Conservation (phyloP, 208 protist genomes). For the Tritrichomonas foetus region DNA sequence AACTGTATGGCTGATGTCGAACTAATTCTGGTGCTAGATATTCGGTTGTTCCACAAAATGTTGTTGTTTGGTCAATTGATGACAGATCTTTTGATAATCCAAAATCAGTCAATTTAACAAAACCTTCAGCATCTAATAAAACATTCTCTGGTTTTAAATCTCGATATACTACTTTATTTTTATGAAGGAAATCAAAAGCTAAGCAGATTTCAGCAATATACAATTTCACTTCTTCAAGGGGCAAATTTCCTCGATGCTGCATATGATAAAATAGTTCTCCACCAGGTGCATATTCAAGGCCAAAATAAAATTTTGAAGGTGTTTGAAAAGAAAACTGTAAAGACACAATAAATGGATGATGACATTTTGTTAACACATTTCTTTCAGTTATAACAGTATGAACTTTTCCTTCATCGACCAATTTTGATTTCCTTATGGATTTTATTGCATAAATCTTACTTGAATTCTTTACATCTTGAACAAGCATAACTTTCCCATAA, state of each 20-base stretch:
- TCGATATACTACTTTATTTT: constrained; percentile 57
- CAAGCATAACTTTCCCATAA: constrained; percentile 62
- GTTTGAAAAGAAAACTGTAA: constrained; percentile 66
- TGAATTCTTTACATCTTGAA: constrained; percentile 56
- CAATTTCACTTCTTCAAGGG: constrained; percentile 53
- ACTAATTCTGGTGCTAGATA: constrained; percentile 50
- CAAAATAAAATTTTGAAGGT: constrained; percentile 61
- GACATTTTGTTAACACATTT: constrained; percentile 55
- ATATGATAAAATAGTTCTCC: constrained; percentile 71
- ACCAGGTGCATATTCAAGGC: constrained; percentile 63
- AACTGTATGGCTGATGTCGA: background rate
- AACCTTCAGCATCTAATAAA: constrained; percentile 56
- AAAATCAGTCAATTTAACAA: constrained; percentile 61
- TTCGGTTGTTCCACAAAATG: constrained; percentile 69
- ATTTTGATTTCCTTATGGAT: constrained; percentile 55
- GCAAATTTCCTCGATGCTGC: constrained; percentile 53
- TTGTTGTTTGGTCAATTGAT: constrained; percentile 49
- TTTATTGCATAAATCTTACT: constrained; percentile 65
- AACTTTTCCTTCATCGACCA: background rate
- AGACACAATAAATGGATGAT: constrained; percentile 63
- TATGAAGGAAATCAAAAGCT: constrained; percentile 60
- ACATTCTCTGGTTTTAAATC: constrained; percentile 66
- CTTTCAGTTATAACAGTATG: constrained; percentile 54
- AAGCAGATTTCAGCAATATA: constrained; percentile 64
- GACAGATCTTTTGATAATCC: constrained; percentile 62